Evolutionary conservation across 176 grass and related monocot genomes (phyloP).

Genomic region (Oryza glaberrima): DNA sequence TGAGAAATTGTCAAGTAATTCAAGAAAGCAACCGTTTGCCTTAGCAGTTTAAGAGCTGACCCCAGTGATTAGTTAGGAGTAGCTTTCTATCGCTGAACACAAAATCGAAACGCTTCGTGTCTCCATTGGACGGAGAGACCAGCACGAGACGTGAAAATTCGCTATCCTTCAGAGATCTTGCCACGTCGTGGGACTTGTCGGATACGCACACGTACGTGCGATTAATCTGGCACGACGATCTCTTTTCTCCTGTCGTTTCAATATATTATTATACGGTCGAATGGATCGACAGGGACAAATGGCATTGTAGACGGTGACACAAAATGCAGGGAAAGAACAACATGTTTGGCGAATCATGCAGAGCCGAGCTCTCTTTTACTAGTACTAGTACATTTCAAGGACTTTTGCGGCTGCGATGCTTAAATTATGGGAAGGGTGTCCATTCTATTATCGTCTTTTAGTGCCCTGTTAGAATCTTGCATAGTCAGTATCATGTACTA

Average conservation of each 20-base stretch:
- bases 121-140: not conserved
- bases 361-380: not conserved
- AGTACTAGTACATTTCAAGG: not conserved
- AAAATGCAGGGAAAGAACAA: not conserved
- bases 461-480: not conserved
- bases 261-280: not conserved
- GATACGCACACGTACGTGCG: not conserved
- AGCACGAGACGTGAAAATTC: slow-evolving; percentile 12
- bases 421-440: slow-evolving; percentile 27
- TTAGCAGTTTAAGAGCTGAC: not conserved
- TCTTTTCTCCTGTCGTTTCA: not conserved
- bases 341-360: slow-evolving; percentile 10
- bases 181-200: not conserved
- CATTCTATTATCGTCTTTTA: slow-evolving; percentile 7
- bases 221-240: not conserved
- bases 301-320: not conserved
- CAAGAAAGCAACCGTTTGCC: not conserved
- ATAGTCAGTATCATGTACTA: not conserved
- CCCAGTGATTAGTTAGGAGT: not conserved
- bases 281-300: not conserved
- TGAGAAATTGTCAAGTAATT: not conserved
- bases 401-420: not conserved
- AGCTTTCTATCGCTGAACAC: not conserved
- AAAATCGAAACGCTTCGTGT: not conserved
- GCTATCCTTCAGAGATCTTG: not conserved